These are phyloP conservation scores for Onygenales sp. DNA, from an alignment of 2,329 filamentous ascomycete species.

Conservation along the genomic window DNA sequence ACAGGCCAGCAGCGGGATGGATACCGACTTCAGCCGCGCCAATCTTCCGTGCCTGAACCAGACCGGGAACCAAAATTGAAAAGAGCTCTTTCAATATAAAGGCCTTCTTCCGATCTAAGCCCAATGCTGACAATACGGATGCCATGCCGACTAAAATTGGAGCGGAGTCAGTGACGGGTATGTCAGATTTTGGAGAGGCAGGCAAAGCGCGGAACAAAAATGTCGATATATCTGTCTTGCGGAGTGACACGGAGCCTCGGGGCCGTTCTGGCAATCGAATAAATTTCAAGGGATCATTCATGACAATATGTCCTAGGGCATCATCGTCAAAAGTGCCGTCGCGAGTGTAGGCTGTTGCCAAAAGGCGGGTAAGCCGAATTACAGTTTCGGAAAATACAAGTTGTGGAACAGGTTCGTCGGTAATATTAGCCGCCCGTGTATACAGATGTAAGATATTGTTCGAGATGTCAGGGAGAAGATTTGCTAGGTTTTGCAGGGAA, in stretches of 20 bases:
- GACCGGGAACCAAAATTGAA: slow-evolving; percentile 67
- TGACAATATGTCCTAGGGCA: slow-evolving; percentile 52
- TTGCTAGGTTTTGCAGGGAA: slow-evolving; percentile 41
- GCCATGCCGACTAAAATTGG: slow-evolving; percentile 78
- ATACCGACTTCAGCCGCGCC: slow-evolving; percentile 95
- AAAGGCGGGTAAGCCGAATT: slow-evolving; percentile 45
- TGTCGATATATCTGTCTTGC: slow-evolving; percentile 54
- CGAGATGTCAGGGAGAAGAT: slow-evolving; percentile 46
- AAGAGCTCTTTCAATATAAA: slow-evolving; percentile 82
- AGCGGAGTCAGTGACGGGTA: slow-evolving; percentile 67
- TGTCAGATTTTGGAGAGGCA: slow-evolving; percentile 46
- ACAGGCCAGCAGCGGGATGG: slow-evolving; percentile 80
- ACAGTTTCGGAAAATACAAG: slow-evolving; percentile 48
- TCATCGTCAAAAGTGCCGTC: slow-evolving; percentile 43
- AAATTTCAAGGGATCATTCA: slow-evolving; percentile 33
- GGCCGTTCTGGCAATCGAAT: slow-evolving; percentile 25
- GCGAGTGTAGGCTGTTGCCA: slow-evolving; percentile 42
- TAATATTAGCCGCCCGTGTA: slow-evolving; percentile 42
- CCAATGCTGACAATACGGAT: slow-evolving; percentile 70
- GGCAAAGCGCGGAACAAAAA: slow-evolving; percentile 64
- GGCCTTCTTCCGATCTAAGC: slow-evolving; percentile 79
- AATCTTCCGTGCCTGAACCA: slow-evolving; percentile 83
- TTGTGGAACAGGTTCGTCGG: slow-evolving; percentile 43
- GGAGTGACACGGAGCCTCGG: slow-evolving; percentile 35
- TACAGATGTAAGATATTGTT: slow-evolving; percentile 50